Percentiles rank a stretch among this genome's conserved stretches.
Evolutionary conservation across 805 yeast genomes (phyloP).

Genomic region (Torulaspora delbrueckii): DNA sequence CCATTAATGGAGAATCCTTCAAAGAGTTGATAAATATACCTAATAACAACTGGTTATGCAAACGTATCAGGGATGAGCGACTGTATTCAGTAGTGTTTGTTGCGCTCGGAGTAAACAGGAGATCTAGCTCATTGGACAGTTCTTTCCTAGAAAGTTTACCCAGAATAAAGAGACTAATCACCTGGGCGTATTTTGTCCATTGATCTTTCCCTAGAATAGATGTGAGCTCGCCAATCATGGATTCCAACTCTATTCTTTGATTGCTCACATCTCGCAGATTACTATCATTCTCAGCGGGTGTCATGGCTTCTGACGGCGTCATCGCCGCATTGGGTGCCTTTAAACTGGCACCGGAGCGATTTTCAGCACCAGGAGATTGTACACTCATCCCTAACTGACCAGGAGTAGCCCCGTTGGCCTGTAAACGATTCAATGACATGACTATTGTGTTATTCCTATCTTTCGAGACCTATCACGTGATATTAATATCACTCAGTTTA

Average conservation of each 20-base stretch:
- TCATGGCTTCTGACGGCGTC: constrained; percentile 6
- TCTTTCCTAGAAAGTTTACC: constrained; percentile 79
- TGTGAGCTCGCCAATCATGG: constrained; percentile 68
- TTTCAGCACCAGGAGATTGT: constrained; percentile 3
- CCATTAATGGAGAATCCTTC: constrained; percentile 67
- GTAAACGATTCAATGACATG: constrained; percentile 22
- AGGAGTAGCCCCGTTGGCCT: constrained; percentile 14
- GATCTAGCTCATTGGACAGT: constrained; percentile 52
- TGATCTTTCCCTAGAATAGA: constrained; percentile 58
- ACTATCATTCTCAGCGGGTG: constrained; percentile 8
- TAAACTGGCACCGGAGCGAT: constrained; percentile 1
- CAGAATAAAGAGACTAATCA: constrained; percentile 66
- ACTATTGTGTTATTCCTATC: background rate
- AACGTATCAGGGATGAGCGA: constrained; percentile 24
- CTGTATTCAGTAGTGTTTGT: constrained; percentile 2
- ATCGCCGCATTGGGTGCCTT: constrained; percentile 5
- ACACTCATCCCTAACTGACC: constrained; percentile 6
- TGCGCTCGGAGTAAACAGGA: constrained; percentile 40
- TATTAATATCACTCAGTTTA: background rate
- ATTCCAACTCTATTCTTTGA: constrained; percentile 54
- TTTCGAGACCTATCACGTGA: constrained; percentile 1
- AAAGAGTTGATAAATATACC: constrained; percentile 81
- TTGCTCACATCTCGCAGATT: constrained; percentile 7
- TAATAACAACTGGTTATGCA: constrained; percentile 79
- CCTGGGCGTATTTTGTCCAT: constrained; percentile 84